phyloP scores from a whole-genome alignment of 2,329 filamentous ascomycete genomes.

The Cladosporium austrohemisphaericum region DNA sequence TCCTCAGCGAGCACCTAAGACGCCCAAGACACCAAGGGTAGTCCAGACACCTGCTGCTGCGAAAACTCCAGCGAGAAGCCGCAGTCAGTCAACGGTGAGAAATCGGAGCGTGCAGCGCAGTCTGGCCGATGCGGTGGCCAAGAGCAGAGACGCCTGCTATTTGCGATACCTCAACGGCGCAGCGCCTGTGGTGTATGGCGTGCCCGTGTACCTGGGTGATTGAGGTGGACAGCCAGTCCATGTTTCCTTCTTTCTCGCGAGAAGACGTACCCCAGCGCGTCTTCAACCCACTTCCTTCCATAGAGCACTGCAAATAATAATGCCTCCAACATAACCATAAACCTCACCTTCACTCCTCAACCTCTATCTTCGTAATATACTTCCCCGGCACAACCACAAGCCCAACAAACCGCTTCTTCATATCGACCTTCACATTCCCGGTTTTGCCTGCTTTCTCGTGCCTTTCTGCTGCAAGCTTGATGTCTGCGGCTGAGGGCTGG shows the following conservation, averaged over 20 bases:
- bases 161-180: slow-evolving; percentile 91
- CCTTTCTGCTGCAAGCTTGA: slow-evolving; percentile 35
- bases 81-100: slow-evolving; percentile 19
- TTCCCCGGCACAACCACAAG: slow-evolving; percentile 84
- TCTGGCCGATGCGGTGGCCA: slow-evolving; percentile 76
- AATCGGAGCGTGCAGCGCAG: slow-evolving; percentile 35
- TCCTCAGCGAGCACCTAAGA: slow-evolving; percentile 29
- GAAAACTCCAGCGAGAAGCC: slow-evolving; percentile 28
- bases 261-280: background rate
- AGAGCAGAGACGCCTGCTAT: slow-evolving; percentile 72
- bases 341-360: slow-evolving; percentile 56
- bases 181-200: slow-evolving; percentile 88
- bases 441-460: slow-evolving; percentile 28
- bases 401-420: slow-evolving; percentile 83
- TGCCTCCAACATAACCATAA: no score
- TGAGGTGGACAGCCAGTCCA: slow-evolving; percentile 16
- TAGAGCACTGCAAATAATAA: no score
- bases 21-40: slow-evolving; percentile 33
- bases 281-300: no score
- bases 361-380: slow-evolving; percentile 81
- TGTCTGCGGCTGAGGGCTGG: slow-evolving; percentile 53
- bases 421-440: slow-evolving; percentile 57
- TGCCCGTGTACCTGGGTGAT: slow-evolving; percentile 73
- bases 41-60: slow-evolving; percentile 29
- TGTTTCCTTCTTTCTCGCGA: background rate